Evolutionary conservation across 371 early-diverging fungal species (phyloP), one percentile per base, ranked within the genome.

Genomic region (Nosema muscidifuracis): DNA sequence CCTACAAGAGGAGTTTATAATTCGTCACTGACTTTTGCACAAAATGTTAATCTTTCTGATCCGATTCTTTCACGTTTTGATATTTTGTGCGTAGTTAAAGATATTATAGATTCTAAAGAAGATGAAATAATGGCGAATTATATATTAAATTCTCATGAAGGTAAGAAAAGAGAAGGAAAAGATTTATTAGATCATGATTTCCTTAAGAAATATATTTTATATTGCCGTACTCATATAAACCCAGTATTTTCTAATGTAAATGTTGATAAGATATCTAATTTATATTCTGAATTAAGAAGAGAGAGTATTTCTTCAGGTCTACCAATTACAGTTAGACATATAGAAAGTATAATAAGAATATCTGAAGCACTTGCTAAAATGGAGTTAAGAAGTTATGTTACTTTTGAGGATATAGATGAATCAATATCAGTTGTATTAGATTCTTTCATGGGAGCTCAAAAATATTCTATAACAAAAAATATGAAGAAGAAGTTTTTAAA

Each of bases 41-140:
- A 93, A 81, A 99, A 99, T 82, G 95, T 99, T n/a, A 93, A 97
- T 76, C 85, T 99, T 65, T 92, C 92, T 0, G 97, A 96, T 77
- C 97, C 99, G 20, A 95, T 99, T 73, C 81, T 99, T 76, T 94
- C 95, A 30, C 91, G 99, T 83, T 99, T 99, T 81, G 99, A 99
- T 84, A 87, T 96, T n/a, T 86, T 99, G 0, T 96, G 95, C 80
- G 94, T 97, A 2, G 92, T 97, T 36, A 88, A 91, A 78, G 99
- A 99, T 81, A 85, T 83, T 13, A 89, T 91, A 15, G 92, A 95
- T 76, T 88, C 90, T 0, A 86, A 88, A 10, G 83, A 85, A 55
- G 99, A 98, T 83, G 89, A 89, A 77, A 83, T 85, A 33, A 86
- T 97, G n/a, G 97, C 94, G 22, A 86, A 87, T 65, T 95, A 94